phyloP scores from a whole-genome alignment of 2,329 filamentous ascomycete genomes.

The Cordyceps cateniannulata region DNA sequence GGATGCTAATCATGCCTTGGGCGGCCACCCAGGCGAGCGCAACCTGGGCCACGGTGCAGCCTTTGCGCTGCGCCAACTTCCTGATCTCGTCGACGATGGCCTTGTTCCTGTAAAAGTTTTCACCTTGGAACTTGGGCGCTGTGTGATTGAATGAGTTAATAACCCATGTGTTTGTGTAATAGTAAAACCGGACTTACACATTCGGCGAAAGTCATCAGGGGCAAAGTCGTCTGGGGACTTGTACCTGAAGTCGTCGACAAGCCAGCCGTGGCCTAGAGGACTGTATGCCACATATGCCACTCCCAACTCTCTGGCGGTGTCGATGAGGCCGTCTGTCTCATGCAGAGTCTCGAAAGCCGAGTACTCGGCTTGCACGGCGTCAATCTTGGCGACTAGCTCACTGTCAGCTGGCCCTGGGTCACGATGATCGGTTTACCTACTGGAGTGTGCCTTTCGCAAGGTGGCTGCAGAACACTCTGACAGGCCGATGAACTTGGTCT shows the following conservation, averaged over 20 bases:
- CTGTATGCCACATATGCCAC: constrained; percentile 40
- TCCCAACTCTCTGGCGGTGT: constrained; percentile 33
- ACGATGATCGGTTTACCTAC: constrained; percentile 18
- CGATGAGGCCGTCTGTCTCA: constrained; percentile 33
- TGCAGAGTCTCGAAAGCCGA: constrained; percentile 36
- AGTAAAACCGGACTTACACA: constrained; percentile 19
- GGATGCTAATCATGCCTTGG: constrained; percentile 38
- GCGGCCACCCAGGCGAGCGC: constrained; percentile 34
- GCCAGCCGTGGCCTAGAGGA: constrained; percentile 40
- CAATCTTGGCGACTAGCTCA: constrained; percentile 37
- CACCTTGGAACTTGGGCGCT: constrained; percentile 33
- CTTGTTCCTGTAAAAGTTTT: constrained; percentile 38
- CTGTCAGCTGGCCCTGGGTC: neutral
- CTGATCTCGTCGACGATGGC: constrained; percentile 35
- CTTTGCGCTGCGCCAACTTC: constrained; percentile 28
- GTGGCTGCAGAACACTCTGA: constrained; percentile 40
- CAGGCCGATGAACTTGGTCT: constrained; percentile 42
- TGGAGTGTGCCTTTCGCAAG: constrained; percentile 37
- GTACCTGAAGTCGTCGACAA: constrained; percentile 37
- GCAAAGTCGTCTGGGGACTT: constrained; percentile 40
- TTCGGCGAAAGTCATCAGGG: constrained; percentile 33
- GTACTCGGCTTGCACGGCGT: constrained; percentile 40
- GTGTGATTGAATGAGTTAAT: no score
- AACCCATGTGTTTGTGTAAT: neutral
- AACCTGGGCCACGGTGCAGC: constrained; percentile 28